phyloP scores from a whole-genome alignment of 768 basidiomycete genomes.

The Clathrus columnatus region DNA sequence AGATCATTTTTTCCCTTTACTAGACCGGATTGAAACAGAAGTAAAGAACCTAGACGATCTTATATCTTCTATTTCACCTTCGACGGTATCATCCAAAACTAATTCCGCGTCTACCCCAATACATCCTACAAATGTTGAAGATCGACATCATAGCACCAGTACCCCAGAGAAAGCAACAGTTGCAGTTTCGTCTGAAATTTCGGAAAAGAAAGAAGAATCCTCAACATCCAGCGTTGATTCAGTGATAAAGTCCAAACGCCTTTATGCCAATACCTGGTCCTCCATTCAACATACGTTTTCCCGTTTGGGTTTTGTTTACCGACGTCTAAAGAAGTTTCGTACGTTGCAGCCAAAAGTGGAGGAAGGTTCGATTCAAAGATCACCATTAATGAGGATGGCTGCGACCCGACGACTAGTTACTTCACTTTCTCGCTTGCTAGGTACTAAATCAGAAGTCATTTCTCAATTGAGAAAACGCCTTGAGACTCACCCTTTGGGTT shows the following conservation, averaged over 20 bases:
- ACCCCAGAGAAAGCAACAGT: not conserved
- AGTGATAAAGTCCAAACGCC: not conserved
- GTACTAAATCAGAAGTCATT: slow-evolving; percentile 76
- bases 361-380: not conserved
- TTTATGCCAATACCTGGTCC: not conserved
- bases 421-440: slow-evolving; percentile 63
- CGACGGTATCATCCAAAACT: not conserved
- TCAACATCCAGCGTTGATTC: not conserved
- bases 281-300: not conserved
- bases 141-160: not conserved
- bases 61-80: slow-evolving; percentile 26
- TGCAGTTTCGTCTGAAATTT: not conserved
- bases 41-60: slow-evolving; percentile 68
- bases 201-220: not conserved
- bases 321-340: not conserved
- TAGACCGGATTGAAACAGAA: slow-evolving; percentile 74
- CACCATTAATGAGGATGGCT: slow-evolving; percentile 52
- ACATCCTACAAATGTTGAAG: not conserved
- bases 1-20: slow-evolving; percentile 83
- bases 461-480: slow-evolving; percentile 72
- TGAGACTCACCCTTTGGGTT: slow-evolving; percentile 2
- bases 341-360: not conserved
- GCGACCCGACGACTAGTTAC: slow-evolving; percentile 71
- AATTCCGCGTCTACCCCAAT: not conserved
- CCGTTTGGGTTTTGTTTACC: not conserved